phyloP scores from a whole-genome alignment of 805 yeast genomes.

The Schwanniomyces vanrijiae region DNA sequence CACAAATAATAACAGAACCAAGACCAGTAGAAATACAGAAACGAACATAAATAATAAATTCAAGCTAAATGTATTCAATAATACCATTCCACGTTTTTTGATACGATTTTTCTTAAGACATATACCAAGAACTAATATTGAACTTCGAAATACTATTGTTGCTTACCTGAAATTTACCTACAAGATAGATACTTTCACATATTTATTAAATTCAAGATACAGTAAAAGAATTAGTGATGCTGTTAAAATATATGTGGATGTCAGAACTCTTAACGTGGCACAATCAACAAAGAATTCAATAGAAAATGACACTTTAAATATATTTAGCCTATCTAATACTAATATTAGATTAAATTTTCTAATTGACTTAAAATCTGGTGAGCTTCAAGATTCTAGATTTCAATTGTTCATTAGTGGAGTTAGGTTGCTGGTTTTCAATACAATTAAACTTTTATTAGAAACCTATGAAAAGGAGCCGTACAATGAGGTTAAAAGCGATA shows the following conservation, averaged over 20 bases:
- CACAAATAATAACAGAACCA: not conserved
- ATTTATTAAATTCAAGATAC: constrained; percentile 18
- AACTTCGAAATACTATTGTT: constrained; percentile 12
- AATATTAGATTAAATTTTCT: constrained; percentile 14
- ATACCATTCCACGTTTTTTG: constrained; percentile 16
- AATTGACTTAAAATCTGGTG: constrained; percentile 17
- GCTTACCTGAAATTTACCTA: constrained; percentile 4
- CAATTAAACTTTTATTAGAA: constrained; percentile 14
- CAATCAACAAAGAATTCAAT: not conserved
- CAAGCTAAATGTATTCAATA: constrained; percentile 2
- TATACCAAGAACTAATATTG: constrained; percentile 23
- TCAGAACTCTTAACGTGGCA: constrained; percentile 1
- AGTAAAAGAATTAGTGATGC: constrained; percentile 14
- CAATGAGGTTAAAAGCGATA: not conserved
- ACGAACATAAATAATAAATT: not conserved
- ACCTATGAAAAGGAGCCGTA: not conserved
- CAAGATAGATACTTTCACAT: constrained; percentile 19
- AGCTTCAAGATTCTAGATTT: constrained; percentile 15
- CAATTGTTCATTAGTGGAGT: constrained; percentile 23
- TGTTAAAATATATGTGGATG: constrained; percentile 16
- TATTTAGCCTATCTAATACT: constrained; percentile 8
- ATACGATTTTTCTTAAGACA: constrained; percentile 14
- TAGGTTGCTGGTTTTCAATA: constrained; percentile 18
- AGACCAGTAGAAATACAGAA: not conserved
- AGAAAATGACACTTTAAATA: constrained; percentile 3